Conservation (phyloP, 1,284 basidiomycete genomes). For the Abortiporus biennis region DNA sequence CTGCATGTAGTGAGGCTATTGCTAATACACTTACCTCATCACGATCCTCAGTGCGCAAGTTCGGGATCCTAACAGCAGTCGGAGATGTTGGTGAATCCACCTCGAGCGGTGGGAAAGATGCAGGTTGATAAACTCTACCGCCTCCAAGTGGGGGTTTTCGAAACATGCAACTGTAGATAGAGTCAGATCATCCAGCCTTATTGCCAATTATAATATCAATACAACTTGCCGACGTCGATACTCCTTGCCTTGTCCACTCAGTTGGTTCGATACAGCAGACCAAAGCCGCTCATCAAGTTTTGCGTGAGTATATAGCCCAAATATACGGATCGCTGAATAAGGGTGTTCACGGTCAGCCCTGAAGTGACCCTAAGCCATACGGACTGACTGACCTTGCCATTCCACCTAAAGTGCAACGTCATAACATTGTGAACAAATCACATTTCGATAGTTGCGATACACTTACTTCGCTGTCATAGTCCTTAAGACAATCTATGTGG, state of each 20-base stretch:
- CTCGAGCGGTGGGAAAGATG: constrained; percentile 17
- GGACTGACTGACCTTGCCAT: constrained; percentile 40
- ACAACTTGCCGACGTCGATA: constrained; percentile 39
- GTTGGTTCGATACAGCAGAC: constrained; percentile 48
- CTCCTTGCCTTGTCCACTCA: constrained; percentile 45
- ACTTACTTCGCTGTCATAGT: constrained; percentile 43
- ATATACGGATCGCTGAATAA: constrained; percentile 46
- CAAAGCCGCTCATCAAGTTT: constrained; percentile 51
- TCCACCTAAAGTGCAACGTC: constrained; percentile 30
- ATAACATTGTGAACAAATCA: not conserved
- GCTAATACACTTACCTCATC: no score
- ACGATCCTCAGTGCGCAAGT: no score
- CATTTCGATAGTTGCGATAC: not conserved
- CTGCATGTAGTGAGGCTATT: no score
- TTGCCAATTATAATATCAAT: not conserved
- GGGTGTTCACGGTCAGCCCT: not conserved
- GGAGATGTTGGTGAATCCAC: constrained; percentile 19
- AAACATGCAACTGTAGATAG: not conserved
- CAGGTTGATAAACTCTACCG: constrained; percentile 29
- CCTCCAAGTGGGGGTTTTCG: constrained; percentile 30
- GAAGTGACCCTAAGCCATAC: not conserved
- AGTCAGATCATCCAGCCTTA: not conserved
- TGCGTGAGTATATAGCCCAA: constrained; percentile 57
- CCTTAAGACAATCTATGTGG: constrained; percentile 53
- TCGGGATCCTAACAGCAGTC: no score